A percentile compares a stretch with the other conserved stretches of the same genome.
These are phyloP conservation scores for Geotrichum siamense DNA, from an alignment of 1,139 yeast genomes.

Conservation along the genomic window DNA sequence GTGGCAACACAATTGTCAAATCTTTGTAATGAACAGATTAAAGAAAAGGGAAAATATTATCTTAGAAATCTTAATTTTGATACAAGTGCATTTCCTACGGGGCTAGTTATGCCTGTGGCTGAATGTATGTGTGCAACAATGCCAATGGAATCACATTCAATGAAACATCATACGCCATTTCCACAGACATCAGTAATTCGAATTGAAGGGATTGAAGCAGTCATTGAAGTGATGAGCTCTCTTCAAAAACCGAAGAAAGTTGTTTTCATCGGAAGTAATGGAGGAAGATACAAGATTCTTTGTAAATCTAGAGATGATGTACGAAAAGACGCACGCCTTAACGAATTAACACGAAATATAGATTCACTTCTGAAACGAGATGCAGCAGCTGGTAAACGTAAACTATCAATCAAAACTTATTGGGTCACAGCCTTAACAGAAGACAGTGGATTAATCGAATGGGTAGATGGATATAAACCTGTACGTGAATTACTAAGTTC, in stretches of 20 bases:
- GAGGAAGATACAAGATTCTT: conserved; percentile 59
- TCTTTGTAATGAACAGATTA: conserved; percentile 31
- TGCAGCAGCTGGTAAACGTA: conserved; percentile 65
- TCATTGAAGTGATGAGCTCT: conserved; percentile 65
- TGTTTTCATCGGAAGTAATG: conserved; percentile 71
- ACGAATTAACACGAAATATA: conserved; percentile 86
- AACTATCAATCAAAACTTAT: conserved; percentile 66
- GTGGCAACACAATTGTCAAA: conserved; percentile 32
- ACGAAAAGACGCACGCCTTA: conserved; percentile 88
- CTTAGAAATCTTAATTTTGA: conserved; percentile 39
- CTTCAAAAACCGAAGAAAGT: conserved; percentile 83
- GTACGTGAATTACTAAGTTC: conserved; percentile 58
- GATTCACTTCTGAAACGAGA: conserved; percentile 63
- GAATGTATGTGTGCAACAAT: conserved; percentile 61
- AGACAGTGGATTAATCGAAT: conserved; percentile 84
- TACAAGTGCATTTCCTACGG: conserved; percentile 48
- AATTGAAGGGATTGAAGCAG: conserved; percentile 48
- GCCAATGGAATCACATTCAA: conserved; percentile 45
- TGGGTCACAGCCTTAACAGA: conserved; percentile 87
- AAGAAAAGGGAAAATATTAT: conserved; percentile 2
- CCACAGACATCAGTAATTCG: conserved; percentile 49
- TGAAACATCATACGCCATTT: conserved; percentile 46
- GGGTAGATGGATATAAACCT: conserved; percentile 81
- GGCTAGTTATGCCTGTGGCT: conserved; percentile 75
- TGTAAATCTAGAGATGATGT: conserved; percentile 88